A percentile compares a stretch with the other conserved stretches of the same genome.
These are phyloP conservation scores for Aspergillus hancockii DNA, from an alignment of 495 filamentous ascomycete genomes.

Conservation along the genomic window DNA sequence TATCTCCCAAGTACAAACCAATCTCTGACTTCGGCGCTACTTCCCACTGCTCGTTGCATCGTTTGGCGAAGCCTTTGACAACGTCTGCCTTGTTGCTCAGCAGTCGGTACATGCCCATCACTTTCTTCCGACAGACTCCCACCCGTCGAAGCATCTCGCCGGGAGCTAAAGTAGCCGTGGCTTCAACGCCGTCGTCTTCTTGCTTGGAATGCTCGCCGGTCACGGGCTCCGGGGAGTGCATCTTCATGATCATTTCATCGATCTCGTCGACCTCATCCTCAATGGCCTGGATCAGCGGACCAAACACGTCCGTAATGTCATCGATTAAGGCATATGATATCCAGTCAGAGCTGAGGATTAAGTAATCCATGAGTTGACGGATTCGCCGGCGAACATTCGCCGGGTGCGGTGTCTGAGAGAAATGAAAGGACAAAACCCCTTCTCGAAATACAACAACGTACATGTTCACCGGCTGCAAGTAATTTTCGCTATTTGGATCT, in stretches of 20 bases:
- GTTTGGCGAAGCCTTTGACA: slow-evolving; percentile 98
- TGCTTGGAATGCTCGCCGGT: slow-evolving; percentile 34
- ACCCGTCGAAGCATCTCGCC: slow-evolving; percentile 87
- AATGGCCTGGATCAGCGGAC: slow-evolving; percentile 84
- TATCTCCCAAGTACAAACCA: slow-evolving; percentile 92
- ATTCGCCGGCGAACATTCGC: slow-evolving; percentile 93
- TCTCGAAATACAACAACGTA: slow-evolving; percentile 97
- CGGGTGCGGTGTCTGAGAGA: slow-evolving; percentile 87
- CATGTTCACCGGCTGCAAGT: slow-evolving; percentile 94
- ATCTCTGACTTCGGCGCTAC: slow-evolving; percentile 94
- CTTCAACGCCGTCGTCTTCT: slow-evolving; percentile 30
- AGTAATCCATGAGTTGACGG: slow-evolving; percentile 89
- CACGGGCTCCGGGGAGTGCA: slow-evolving; percentile 59
- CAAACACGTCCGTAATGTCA: slow-evolving; percentile 95
- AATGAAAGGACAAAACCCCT: slow-evolving; percentile 93
- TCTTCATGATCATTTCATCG: slow-evolving; percentile 74
- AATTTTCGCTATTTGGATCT: slow-evolving; percentile 81
- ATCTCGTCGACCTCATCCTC: slow-evolving; percentile 89
- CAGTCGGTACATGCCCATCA: slow-evolving; percentile 90
- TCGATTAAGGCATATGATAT: slow-evolving; percentile 98
- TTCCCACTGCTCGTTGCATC: slow-evolving; percentile 98
- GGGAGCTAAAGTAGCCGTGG: slow-evolving; percentile 52
- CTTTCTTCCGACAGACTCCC: slow-evolving; percentile 92
- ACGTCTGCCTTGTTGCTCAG: slow-evolving; percentile 98
- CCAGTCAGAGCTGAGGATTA: slow-evolving; percentile 93